Base-by-base conservation (phyloP, 164 flowering plant species). In the Piper longum region DNA sequence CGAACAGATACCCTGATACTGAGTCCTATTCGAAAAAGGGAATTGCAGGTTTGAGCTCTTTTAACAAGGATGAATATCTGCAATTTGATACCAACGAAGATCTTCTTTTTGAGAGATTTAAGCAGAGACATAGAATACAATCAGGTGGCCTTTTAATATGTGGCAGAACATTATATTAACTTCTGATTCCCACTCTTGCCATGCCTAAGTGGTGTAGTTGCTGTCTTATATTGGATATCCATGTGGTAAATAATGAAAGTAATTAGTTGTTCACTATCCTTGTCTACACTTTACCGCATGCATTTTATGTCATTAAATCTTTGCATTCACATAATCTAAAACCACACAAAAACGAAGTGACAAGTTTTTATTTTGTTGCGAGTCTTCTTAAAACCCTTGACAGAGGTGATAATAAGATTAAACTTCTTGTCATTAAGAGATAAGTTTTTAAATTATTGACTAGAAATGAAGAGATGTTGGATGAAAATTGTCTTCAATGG, bases 71-170 rank as follows among this genome's bases (percentile, higher is more conserved):
- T 4, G 81, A 79, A 19, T 89, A 89, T 72, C 64, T 74, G 42
- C 68, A 76, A 36, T 70, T 52, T 68, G 70, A 66, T 45, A 74
- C 65, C n/a, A 62, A 66, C 3, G 96, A 88, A 65, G 83, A 83
- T 62, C 66, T 75, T 59, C 74, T 81, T 39, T 62, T 76, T 36
- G 99, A 95, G 65, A 75, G 71, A 61, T 84, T 79, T 78, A 81
- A 65, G 66, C 87, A 87, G 55, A 76, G 76, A 18, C 59, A 67
- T 8, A 75, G 83, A 74, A 83, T 85, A 62, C 62, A 41, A 51
- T 78, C 82, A 17, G 97, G 98, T 58, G 77, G 92, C 65, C 75
- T 93, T 52, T 56, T 82, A 16, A 77, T 86, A 4, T 86, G 96
- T 68, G 63, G 55, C 52, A 69, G 57, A 8, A 59, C 64, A 58